Evolutionary conservation across 2,329 filamentous ascomycete species (phyloP).

Genomic region (Paecilomyces sp.): DNA sequence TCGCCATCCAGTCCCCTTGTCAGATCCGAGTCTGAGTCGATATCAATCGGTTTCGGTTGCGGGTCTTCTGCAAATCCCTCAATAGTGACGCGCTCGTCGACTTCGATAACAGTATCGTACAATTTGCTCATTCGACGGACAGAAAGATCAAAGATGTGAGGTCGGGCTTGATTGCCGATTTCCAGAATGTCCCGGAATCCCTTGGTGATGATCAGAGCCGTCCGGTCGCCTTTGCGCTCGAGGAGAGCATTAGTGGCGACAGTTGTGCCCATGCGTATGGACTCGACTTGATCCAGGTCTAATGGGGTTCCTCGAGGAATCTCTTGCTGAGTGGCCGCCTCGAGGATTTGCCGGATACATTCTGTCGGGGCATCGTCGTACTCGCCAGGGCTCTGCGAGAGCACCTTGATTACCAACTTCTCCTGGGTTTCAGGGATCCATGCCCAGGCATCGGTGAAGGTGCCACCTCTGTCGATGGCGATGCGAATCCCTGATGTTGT

Average conservation of each 20-base stretch:
- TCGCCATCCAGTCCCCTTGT: conserved; percentile 51
- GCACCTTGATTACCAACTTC: conserved; percentile 18
- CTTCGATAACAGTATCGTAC: conserved; percentile 15
- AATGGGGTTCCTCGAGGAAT: conserved; percentile 11
- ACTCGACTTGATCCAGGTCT: conserved; percentile 9
- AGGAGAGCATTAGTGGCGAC: conserved; percentile 83
- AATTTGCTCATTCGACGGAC: conserved; percentile 64
- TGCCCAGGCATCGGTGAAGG: conserved; percentile 14
- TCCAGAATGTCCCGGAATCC: conserved; percentile 76
- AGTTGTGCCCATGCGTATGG: conserved; percentile 83
- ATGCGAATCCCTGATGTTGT: conserved; percentile 5
- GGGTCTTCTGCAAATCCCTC: conserved; percentile 25
- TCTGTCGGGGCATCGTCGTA: conserved; percentile 56
- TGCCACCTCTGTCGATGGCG: conserved; percentile 14
- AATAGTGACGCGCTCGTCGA: conserved; percentile 40
- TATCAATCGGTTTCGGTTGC: conserved; percentile 9
- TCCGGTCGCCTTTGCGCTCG: conserved; percentile 76
- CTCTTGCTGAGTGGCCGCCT: conserved; percentile 8
- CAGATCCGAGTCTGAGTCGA: conserved; percentile 10
- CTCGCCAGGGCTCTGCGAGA: conserved; percentile 17
- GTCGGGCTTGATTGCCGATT: conserved; percentile 80
- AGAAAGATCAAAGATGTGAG: conserved; percentile 77
- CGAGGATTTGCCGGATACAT: conserved; percentile 67
- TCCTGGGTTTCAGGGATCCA: conserved; percentile 10
- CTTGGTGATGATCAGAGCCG: conserved; percentile 74